Evolutionary conservation across 371 early-diverging fungal species (phyloP), one percentile per base, ranked within the genome.

Genomic region (Massospora cicadina): DNA sequence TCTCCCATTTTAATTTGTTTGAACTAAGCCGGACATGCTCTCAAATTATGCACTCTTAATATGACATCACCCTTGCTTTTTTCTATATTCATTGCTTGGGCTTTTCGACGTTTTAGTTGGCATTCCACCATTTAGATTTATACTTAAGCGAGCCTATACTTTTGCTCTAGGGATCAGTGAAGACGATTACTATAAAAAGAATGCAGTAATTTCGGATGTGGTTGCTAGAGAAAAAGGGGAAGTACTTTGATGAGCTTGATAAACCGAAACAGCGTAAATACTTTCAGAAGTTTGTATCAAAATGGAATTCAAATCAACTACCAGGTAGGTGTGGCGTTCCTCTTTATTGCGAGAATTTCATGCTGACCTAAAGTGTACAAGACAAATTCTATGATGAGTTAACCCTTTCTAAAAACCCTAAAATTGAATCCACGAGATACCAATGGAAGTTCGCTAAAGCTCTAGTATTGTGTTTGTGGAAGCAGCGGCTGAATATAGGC

Each of bases 131-230:
- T 43, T 43, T 43, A 10, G 43, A 43, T 10, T 43, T 43, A 10
- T 10, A 5, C 17, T 43, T 43, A 43, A 43, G 17, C 10, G 17
- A 43, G 43, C 43, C 17, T 43, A 10, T 43, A 43, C 17, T 17
- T 43, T 43, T 17, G 43, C 17, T 43, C 17, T 43, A 43, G 43
- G 43, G 17, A 43, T 43, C 17, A 43, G 43, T 17, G 79, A 78
- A 31, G 88, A 88, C 28, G 88, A 88, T 71, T 91, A 88, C 68
- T 90, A 76, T 71, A 74, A 75, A 55, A 84, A 86, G 55, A 78
- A 87, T 25, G 75, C 80, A n/a, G 86, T n/a, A 88, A 61, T 91
- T 91, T 68, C 76, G 86, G 0, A 67, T 87, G 17, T 93, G 93
- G 93, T 74, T 93, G 32, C 77, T 74, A 30, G 83, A 88, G 65